Percentiles rank a stretch among this genome's conserved stretches.
These are phyloP conservation scores for Oryza nivara DNA, from an alignment of 176 grass and related monocot genomes.

Conservation along the genomic window DNA sequence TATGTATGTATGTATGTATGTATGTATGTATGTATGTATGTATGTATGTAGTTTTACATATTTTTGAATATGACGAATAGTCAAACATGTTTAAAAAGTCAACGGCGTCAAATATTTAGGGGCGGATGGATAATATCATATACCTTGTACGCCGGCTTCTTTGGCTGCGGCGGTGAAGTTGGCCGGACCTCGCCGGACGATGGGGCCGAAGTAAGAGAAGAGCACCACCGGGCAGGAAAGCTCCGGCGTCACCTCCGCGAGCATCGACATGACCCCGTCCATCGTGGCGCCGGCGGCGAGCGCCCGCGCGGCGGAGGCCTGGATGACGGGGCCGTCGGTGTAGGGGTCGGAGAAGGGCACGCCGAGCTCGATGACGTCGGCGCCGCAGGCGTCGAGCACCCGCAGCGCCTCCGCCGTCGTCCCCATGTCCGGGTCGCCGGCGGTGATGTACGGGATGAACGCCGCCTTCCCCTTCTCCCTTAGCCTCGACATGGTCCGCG, in stretches of 20 bases:
- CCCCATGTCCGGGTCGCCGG: slow-evolving; percentile 79
- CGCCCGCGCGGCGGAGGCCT: slow-evolving; percentile 65
- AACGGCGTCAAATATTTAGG: no score
- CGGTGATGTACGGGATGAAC: slow-evolving; percentile 86
- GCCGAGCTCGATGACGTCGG: slow-evolving; percentile 85
- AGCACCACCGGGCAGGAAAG: slow-evolving; percentile 86
- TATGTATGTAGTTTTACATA: no score
- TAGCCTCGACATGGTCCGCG: slow-evolving; percentile 38
- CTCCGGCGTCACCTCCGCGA: slow-evolving; percentile 73
- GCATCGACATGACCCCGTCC: slow-evolving; percentile 69
- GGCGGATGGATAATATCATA: no score
- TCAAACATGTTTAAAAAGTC: no score
- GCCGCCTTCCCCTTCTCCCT: slow-evolving; percentile 42
- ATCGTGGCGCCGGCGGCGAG: slow-evolving; percentile 49
- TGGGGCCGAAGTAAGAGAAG: slow-evolving; percentile 74
- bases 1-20: no score
- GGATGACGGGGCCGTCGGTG: slow-evolving; percentile 67
- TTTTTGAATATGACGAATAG: no score
- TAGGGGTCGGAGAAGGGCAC: slow-evolving; percentile 78
- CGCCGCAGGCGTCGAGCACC: slow-evolving; percentile 65
- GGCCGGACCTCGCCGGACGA: slow-evolving; percentile 49
- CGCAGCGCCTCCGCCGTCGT: slow-evolving; percentile 73
- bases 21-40: no score
- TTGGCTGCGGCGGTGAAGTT: slow-evolving; percentile 57
- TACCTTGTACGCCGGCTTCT: slow-evolving; percentile 56